Percentiles rank a stretch among this genome's conserved stretches.
These are phyloP conservation scores for Dovyalis caffra DNA, from an alignment of 345 rosid genomes.

Conservation along the genomic window DNA sequence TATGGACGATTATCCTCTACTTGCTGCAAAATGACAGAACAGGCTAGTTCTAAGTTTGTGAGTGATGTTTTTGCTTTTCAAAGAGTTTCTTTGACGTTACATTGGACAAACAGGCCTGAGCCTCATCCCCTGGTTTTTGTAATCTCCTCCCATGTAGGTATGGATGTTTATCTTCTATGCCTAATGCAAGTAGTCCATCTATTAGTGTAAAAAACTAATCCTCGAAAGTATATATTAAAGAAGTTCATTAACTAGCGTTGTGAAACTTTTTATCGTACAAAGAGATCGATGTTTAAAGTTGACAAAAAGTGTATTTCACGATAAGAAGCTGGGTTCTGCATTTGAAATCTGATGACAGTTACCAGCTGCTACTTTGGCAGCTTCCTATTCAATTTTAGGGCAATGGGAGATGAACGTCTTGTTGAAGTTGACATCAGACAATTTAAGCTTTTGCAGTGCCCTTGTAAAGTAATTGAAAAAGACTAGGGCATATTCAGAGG, in stretches of 20 bases:
- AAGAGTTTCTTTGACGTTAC: no score
- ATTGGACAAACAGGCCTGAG: not conserved
- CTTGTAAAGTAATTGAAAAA: not conserved
- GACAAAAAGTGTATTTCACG: not conserved
- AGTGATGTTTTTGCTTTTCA: not conserved
- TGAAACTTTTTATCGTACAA: not conserved
- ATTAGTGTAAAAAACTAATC: not conserved
- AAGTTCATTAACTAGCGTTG: not conserved
- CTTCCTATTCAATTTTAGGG: not conserved
- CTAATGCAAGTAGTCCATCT: not conserved
- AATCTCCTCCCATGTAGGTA: no score
- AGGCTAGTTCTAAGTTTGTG: not conserved
- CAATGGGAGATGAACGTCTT: not conserved
- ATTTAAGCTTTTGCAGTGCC: not conserved
- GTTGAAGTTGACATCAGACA: not conserved
- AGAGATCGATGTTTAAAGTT: not conserved
- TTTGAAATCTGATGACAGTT: not conserved
- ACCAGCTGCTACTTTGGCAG: not conserved
- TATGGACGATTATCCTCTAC: not conserved
- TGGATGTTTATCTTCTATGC: not conserved
- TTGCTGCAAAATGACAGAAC: not conserved
- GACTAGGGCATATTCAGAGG: not conserved
- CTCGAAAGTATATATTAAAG: not conserved
- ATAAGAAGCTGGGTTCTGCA: not conserved
- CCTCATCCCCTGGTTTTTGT: not conserved